Base-by-base conservation (phyloP, 352 stramenopile genomes). In the Phytophthora hibernalis region DNA sequence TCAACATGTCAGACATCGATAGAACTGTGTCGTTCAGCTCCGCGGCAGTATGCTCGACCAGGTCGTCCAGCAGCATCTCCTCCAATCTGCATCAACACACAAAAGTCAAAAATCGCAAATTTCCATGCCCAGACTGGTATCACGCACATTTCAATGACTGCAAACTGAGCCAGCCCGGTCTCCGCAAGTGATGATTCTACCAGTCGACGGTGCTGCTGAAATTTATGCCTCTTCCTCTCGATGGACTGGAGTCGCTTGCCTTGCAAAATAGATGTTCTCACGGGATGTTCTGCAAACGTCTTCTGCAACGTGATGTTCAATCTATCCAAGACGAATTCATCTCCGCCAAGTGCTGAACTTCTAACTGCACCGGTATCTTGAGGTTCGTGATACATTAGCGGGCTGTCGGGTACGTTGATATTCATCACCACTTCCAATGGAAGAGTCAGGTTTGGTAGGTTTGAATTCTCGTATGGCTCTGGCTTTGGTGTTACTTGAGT, bases 91-190 rank as follows among this genome's bases (percentile, higher is more conserved):
- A 62, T 37, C 9, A 15, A 47, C 21, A 53, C n/a, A 49, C 2
- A 30, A 45, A 24, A 48, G 20, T 35, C 9, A 31, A 49, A 62
- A 10, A 16, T 13, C 8, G 22, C 21, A 33, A 43, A 12, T 45
- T 9, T 21, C 9, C 21, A 56, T 43, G 16, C 2, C 37, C 37
- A 26, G 31, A 13, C 5, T 15, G 1, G 56, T 1, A 33, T 43
- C 45, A 82, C 80, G 50, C 54, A 89, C 83, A 90, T 82, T 65
- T 91, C 83, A 49, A 91, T 83, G 20, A 91, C 73, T 5, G 68
- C 72, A 33, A 52, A 75, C 61, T 91, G 83, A 31, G 82, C 38
- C 79, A 90, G 86, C 16, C 81, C 81, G 2, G 81, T 84, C 7
- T 80, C 72, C 24, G 78, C 61, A 3, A 91, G 52, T 3, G 83